These are phyloP conservation scores for Cymbidium sinense DNA, from an alignment of 106 monocot genomes.

Conservation along the genomic window DNA sequence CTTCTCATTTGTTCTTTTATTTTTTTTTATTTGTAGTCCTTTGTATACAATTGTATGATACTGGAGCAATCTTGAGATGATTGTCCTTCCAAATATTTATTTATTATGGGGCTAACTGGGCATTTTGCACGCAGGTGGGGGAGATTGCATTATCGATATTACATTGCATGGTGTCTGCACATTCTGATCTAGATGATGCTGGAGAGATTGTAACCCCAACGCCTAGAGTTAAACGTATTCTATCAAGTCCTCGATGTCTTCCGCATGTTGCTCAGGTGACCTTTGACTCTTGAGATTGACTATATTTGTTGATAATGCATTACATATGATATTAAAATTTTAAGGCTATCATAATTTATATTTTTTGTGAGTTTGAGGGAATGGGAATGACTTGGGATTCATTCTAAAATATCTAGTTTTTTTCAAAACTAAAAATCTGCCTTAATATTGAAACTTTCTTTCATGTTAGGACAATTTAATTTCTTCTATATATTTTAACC, in stretches of 20 bases:
- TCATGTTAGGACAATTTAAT: too few relatives aligned
- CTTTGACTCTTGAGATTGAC: background rate
- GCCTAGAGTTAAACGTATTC: conserved; percentile 89
- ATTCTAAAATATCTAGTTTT: too few relatives aligned
- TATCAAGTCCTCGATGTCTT: conserved; percentile 91
- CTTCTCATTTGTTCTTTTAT: background rate
- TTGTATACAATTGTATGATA: background rate
- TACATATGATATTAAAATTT: too few relatives aligned
- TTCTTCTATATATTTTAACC: too few relatives aligned
- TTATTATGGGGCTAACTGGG: background rate
- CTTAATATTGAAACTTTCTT: too few relatives aligned
- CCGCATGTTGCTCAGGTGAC: conserved; percentile 96
- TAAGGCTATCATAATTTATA: too few relatives aligned
- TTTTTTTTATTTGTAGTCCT: background rate
- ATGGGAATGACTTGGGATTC: too few relatives aligned
- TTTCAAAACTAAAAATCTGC: too few relatives aligned
- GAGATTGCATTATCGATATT: conserved; percentile 82
- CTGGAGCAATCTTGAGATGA: background rate
- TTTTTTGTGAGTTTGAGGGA: too few relatives aligned
- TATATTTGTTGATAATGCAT: too few relatives aligned
- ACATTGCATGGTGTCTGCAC: conserved; percentile 90
- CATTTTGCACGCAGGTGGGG: conserved; percentile 55
- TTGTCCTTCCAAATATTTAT: background rate
- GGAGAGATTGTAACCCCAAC: conserved; percentile 99
- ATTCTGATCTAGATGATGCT: conserved; percentile 99